Conservation (phyloP, 1,139 yeast species). For the Geotrichum cucujoidarum region DNA sequence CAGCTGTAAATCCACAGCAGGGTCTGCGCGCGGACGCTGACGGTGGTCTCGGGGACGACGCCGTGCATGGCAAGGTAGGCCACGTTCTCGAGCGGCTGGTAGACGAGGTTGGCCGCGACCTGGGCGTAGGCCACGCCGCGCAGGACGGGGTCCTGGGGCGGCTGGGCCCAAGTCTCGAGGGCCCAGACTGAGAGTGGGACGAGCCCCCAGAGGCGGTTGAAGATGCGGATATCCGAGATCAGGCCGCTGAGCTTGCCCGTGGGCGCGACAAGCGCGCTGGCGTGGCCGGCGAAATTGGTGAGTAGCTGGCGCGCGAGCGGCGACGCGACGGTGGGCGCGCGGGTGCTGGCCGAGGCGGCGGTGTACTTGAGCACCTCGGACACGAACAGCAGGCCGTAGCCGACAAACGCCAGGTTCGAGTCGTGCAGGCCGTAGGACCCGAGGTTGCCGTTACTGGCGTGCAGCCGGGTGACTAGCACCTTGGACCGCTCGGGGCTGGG, state of each 20-base stretch:
- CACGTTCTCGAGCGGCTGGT: conserved; percentile 41
- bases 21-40: conserved; percentile 26
- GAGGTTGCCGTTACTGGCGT: conserved; percentile 12
- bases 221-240: conserved; percentile 40
- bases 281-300: not conserved
- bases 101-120: conserved; percentile 36
- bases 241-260: conserved; percentile 31
- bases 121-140: conserved; percentile 35
- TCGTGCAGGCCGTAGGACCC: conserved; percentile 21
- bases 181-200: conserved; percentile 39
- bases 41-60: conserved; percentile 32
- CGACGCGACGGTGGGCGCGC: conserved; percentile 3
- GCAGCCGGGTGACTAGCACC: conserved; percentile 9
- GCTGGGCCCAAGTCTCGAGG: conserved; percentile 25
- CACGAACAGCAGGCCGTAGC: conserved; percentile 30
- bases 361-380: conserved; percentile 26
- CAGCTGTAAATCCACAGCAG: conserved; percentile 40
- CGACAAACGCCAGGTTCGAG: conserved; percentile 28
- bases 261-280: conserved; percentile 23
- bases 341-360: not conserved
- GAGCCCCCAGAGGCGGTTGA: conserved; percentile 39
- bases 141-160: conserved; percentile 29
- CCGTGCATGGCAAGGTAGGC: conserved; percentile 41
- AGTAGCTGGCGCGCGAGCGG: not conserved
- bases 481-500: conserved; percentile 6